Base-by-base conservation (phyloP, 129 eudicot species). In the Pseudognaphalium luteoalbum region DNA sequence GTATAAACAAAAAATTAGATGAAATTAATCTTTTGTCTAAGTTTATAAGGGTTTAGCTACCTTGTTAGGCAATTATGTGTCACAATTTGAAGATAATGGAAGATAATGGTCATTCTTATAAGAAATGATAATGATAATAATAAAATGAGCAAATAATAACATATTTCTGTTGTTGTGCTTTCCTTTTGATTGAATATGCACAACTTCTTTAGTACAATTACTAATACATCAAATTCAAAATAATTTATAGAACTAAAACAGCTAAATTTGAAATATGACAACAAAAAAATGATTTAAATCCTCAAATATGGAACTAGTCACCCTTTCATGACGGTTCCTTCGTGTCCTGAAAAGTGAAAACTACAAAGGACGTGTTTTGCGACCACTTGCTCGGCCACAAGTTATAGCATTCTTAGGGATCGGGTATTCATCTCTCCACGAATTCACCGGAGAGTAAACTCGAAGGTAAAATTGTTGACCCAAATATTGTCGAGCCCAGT, bases 391-490 rank as follows among this genome's bases (percentile, higher is more conserved):
- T 51, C 88, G 81, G 32, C 98, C 98, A 71, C 98, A 93, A 30
- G 90, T 91, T 79, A 93, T 89, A 0, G 97, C 97, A 57, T 90
- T 93, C 78, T 74, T 90, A 0, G 97, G 98, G 63, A 93, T 93
- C 10, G 98, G 97, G 54, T 76, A 81, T 73, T 88, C 97, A 51
- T 93, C 98, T 76, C 98, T 87, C 86, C 81, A 87, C 5, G 97
- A 93, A 14, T 73, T 83, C 21, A 90, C 89, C 3, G 89, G 79
- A 2, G 98, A 85, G 79, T 93, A 93, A 41, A 93, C 98, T 39
- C 96, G 80, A 22, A 93, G 75, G 17, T 93, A 90, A 71, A 93
- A 90, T 21, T 93, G 98, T 76, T 93, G 98, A 5, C 98, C 98
- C 51, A 93, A 72, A 78, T 93, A 93, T 76, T 91, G 97, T 50